These are phyloP conservation scores for Kluyveromyces aestuarii DNA, from an alignment of 805 yeast species.

Conservation along the genomic window DNA sequence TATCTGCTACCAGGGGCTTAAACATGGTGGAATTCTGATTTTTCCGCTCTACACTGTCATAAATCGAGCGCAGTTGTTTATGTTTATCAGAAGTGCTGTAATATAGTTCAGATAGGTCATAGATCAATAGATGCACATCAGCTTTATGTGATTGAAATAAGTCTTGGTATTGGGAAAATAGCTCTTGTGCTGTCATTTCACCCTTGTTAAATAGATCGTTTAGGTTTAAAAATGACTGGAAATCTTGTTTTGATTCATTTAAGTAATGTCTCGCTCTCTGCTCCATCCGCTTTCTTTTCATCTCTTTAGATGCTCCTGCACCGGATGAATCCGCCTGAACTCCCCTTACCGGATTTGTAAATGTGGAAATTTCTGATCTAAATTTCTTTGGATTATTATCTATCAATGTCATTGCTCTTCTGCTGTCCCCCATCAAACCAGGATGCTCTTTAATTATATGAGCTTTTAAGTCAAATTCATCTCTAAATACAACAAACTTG, in stretches of 20 bases:
- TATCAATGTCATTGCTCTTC: constrained; percentile 19
- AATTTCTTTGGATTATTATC: constrained; percentile 31
- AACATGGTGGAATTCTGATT: constrained; percentile 14
- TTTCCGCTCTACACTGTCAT: constrained; percentile 19
- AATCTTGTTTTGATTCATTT: constrained; percentile 39
- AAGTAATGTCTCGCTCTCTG: constrained; percentile 81
- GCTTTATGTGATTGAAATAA: constrained; percentile 38
- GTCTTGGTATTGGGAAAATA: constrained; percentile 37
- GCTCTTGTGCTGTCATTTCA: constrained; percentile 38
- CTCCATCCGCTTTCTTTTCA: constrained; percentile 56
- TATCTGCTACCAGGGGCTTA: constrained; percentile 16
- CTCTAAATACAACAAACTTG: constrained; percentile 85
- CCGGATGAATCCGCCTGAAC: constrained; percentile 27
- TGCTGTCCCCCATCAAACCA: constrained; percentile 39
- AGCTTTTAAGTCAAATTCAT: constrained; percentile 76
- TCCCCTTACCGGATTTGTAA: constrained; percentile 28
- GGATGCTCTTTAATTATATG: constrained; percentile 84
- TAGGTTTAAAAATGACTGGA: constrained; percentile 39
- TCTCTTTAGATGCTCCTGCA: constrained; percentile 32
- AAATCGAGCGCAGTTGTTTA: constrained; percentile 29
- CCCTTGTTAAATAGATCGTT: constrained; percentile 41
- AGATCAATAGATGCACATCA: constrained; percentile 49
- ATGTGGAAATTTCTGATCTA: constrained; percentile 58
- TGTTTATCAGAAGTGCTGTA: constrained; percentile 38
- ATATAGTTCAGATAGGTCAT: constrained; percentile 52